Base-by-base conservation (phyloP, 2,329 filamentous ascomycete genomes). In the Ophiocordyceps camponoti-leonardi region DNA sequence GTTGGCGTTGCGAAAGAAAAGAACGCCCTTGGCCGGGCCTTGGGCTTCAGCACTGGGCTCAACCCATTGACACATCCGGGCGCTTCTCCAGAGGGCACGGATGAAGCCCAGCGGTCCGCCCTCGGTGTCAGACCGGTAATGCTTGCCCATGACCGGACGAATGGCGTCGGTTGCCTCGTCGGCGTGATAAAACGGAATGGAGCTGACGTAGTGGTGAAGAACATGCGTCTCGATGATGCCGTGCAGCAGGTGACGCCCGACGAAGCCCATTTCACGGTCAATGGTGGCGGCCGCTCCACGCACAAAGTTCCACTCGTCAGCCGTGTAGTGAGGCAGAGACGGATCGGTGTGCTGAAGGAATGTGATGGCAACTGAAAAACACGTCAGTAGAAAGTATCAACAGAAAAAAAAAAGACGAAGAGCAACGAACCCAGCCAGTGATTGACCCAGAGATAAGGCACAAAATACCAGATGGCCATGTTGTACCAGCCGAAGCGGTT, bases 221-320 rank as follows among this genome's bases (percentile, higher is more conserved):
- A 96, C 90, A 68, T 96, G 90, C 43, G 90, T 95, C 73, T 95
- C 90, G 63, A 95, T 82, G 65, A 96, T 95, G 58, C 88, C 90
- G 73, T 96, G 90, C 63, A 95, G 73, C 49, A 96, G 75, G 55
- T 83, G 75, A 56, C 87, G 86, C 49, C 90, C 90, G 59, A 96
- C 81, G 72, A 95, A 95, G 50, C 90, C 90, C 59, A 95, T 94
- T 64, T 96, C 90, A 57, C 90, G 88, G 61, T 96, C 90, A 57
- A 96, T 94, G 50, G 90, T 96, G 48, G 90, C 88, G 48, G 87
- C 88, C 47, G 90, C 90, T 56, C 90, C 90, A 54, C 90, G 87
- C 52, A 88, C 80, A 60, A 87, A 96, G 68, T 83, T 94, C 90
- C 90, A 96, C 58, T 83, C 77, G 51, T 83, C 75, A 49, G 79